Evolutionary conservation across 306 rosid genomes (phyloP), one percentile per base, ranked within the genome.

Genomic region (Myrica gale): DNA sequence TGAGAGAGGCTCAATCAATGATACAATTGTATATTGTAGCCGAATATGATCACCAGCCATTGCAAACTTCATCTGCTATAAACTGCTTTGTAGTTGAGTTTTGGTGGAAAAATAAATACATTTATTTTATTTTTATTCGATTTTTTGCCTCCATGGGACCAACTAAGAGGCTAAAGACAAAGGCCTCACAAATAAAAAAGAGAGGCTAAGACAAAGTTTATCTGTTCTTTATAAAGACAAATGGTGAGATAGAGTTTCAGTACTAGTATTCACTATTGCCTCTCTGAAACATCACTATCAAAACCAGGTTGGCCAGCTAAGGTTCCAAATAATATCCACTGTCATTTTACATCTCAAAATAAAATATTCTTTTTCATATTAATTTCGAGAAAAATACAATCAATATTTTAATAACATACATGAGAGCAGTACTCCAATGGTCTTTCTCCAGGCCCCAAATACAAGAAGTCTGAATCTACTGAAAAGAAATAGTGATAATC

Each of bases 1-100:
- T 26, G 32, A 26, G 32, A 26, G 32, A 26, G 32, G 32, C 32
- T 26, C 2, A 26, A 26, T 26, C 32, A 26, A 26, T 26, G 32
- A 26, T 26, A 0, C 32, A 26, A 26, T 26, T 26, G 32, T 26
- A 26, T 26, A 26, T 45, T 74, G 66, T 74, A 84, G 82, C 77
- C 79, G 81, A 80, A 76, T 2, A 9, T 7, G 11, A 47, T 8
- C 9, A 47, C 2, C 12, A 9, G 15, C 12, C 52, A 47, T 47
- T 47, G 52, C 15, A 44, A 8, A 44, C 52, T 8, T 10, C 4
- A 13, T 10, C 52, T 47, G 0, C 52, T 47, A 44, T n/a, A n/a
- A 47, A 47, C 48, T 45, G 48, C 52, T 48, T 10, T 48, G 10
- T 48, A 48, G 12, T 2, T 4, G 12, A 48, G 12, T 47, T 47